These are phyloP conservation scores for Ophidiomyces ophidiicola DNA, from an alignment of 2,329 filamentous ascomycete species.

Conservation along the genomic window DNA sequence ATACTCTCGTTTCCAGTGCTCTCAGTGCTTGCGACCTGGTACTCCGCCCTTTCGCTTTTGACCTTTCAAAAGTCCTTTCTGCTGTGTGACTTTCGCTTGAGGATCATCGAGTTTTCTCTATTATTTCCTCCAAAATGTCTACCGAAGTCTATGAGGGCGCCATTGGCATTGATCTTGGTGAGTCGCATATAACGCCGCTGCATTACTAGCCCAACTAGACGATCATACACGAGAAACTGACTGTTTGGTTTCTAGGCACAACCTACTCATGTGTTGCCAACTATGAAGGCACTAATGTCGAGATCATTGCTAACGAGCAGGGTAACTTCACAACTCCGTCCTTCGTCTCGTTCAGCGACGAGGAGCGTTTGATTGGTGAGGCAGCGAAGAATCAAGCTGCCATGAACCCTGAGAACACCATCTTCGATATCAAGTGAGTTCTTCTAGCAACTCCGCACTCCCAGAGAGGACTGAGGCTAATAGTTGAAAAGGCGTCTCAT, in stretches of 20 bases:
- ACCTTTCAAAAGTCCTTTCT: slow-evolving; percentile 10
- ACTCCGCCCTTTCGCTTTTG: slow-evolving; percentile 6
- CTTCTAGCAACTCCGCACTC: background rate
- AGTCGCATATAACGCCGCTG: slow-evolving; percentile 29
- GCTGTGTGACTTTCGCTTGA: slow-evolving; percentile 19
- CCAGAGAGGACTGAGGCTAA: slow-evolving; percentile 4
- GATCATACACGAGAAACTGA: slow-evolving; percentile 15
- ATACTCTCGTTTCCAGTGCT: slow-evolving; percentile 3
- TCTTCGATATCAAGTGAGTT: slow-evolving; percentile 97
- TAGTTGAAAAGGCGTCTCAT: slow-evolving; percentile 66
- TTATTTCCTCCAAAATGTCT: slow-evolving; percentile 54
- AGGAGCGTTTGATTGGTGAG: slow-evolving; percentile 98
- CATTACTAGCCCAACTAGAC: too few relatives aligned
- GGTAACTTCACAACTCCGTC: slow-evolving; percentile 97
- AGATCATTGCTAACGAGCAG: slow-evolving; percentile 99
- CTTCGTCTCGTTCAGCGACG: slow-evolving; percentile 96
- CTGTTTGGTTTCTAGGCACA: slow-evolving; percentile 52
- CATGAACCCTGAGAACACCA: slow-evolving; percentile 96
- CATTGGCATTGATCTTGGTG: slow-evolving; percentile 99
- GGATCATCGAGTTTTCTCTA: slow-evolving; percentile 12
- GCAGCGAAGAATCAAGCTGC: slow-evolving; percentile 99
- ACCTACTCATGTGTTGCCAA: slow-evolving; percentile 99
- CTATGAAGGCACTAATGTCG: slow-evolving; percentile 98
- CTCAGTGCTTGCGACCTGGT: slow-evolving; percentile 2
- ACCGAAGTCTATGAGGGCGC: slow-evolving; percentile 99